Evolutionary conservation across 148 eudicot species (phyloP).

Genomic region (Agrostemma githago): DNA sequence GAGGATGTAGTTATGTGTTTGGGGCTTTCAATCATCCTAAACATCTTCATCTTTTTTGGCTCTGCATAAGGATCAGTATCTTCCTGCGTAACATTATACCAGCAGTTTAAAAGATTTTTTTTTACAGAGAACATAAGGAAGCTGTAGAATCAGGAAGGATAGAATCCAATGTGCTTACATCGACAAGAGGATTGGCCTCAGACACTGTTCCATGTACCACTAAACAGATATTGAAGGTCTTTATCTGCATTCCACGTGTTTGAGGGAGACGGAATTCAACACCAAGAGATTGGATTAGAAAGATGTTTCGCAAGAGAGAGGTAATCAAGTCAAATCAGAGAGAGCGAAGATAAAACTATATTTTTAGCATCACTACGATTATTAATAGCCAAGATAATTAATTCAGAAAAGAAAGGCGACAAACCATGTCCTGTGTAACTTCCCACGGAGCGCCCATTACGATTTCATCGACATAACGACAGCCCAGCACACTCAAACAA

Average conservation of each 20-base stretch:
- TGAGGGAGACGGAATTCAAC: not conserved
- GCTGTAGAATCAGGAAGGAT: too few relatives aligned
- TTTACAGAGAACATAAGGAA: not conserved
- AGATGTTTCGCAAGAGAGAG: not conserved
- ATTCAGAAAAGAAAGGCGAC: constrained; percentile 25
- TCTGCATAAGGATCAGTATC: constrained; percentile 66
- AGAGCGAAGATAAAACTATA: too few relatives aligned
- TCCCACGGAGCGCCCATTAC: constrained; percentile 94
- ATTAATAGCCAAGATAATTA: not conserved
- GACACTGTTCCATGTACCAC: constrained; percentile 85
- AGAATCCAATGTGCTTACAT: constrained; percentile 42
- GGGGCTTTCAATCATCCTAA: constrained; percentile 68
- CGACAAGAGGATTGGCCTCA: constrained; percentile 50
- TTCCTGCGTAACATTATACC: constrained; percentile 39
- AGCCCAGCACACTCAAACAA: constrained; percentile 81
- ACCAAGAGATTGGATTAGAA: constrained; percentile 10
- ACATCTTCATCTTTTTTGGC: constrained; percentile 80
- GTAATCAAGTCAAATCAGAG: too few relatives aligned
- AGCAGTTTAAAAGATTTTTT: constrained; percentile 12
- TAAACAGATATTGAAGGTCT: constrained; percentile 79
- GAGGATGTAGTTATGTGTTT: constrained; percentile 69
- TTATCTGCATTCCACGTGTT: constrained; percentile 21
- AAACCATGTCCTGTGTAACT: constrained; percentile 77
- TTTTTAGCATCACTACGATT: not conserved
- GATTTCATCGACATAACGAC: constrained; percentile 92